A percentile compares a stretch with the other conserved stretches of the same genome.
Evolutionary conservation across 805 yeast genomes (phyloP).

Genomic region (Saccharomycopsis selenospora): DNA sequence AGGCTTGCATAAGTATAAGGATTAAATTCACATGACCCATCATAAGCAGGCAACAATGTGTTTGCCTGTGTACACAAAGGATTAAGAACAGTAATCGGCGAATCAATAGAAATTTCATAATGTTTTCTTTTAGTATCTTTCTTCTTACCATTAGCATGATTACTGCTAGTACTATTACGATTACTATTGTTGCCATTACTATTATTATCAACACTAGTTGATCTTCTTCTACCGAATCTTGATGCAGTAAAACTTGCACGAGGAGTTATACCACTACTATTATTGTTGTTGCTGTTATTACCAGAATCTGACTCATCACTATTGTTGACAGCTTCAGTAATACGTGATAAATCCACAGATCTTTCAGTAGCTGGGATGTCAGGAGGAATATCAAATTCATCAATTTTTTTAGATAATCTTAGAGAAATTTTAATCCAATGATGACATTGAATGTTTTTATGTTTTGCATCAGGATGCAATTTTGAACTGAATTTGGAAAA

Average conservation of each 20-base stretch:
- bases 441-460: slow-evolving; percentile 71
- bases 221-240: slow-evolving; percentile 23
- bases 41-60: slow-evolving; percentile 70
- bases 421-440: slow-evolving; percentile 94
- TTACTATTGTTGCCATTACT: neutral
- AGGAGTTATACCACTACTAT: slow-evolving; percentile 1
- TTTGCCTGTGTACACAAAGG: slow-evolving; percentile 75
- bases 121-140: slow-evolving; percentile 60
- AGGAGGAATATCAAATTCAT: slow-evolving; percentile 25
- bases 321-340: neutral
- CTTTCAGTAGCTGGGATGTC: neutral
- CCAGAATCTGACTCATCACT: slow-evolving; percentile 3
- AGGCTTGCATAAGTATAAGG: slow-evolving; percentile 17
- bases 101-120: slow-evolving; percentile 89
- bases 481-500: slow-evolving; percentile 40
- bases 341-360: neutral
- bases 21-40: slow-evolving; percentile 22
- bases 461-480: slow-evolving; percentile 82
- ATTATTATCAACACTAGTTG: neutral
- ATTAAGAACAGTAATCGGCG: slow-evolving; percentile 81
- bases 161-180: neutral
- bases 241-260: slow-evolving; percentile 8
- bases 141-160: slow-evolving; percentile 7
- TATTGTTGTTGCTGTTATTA: neutral
- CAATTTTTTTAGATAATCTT: slow-evolving; percentile 63